Evolutionary conservation across 495 filamentous ascomycete genomes (phyloP).

Genomic region (Pseudomonodictys pantanalensis): DNA sequence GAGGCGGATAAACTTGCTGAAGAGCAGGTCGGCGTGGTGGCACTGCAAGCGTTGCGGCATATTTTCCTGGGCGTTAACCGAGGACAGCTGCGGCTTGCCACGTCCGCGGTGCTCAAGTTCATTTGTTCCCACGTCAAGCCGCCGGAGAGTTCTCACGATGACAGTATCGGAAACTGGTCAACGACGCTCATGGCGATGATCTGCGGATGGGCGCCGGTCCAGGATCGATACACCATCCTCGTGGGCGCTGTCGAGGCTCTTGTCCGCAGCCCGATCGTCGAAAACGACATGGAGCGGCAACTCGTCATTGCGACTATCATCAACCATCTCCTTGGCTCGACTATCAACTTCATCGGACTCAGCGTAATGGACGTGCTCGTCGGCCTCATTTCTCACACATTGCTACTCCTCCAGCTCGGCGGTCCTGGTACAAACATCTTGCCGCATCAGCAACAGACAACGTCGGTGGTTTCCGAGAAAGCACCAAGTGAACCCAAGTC

Average conservation of each 20-base stretch:
- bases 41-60: slow-evolving; percentile 74
- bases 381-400: slow-evolving; percentile 74
- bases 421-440: slow-evolving; percentile 46
- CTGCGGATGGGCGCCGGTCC: slow-evolving; percentile 82
- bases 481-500: not conserved
- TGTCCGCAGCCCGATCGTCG: slow-evolving; percentile 58
- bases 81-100: slow-evolving; percentile 71
- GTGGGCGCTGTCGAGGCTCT: slow-evolving; percentile 74
- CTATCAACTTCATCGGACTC: slow-evolving; percentile 87
- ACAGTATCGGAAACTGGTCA: slow-evolving; percentile 63
- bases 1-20: slow-evolving; percentile 84
- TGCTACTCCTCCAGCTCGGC: slow-evolving; percentile 65
- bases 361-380: slow-evolving; percentile 89
- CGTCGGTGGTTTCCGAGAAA: slow-evolving; percentile 22
- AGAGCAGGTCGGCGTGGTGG: slow-evolving; percentile 77
- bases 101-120: slow-evolving; percentile 66
- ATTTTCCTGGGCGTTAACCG: slow-evolving; percentile 75
- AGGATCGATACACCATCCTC: slow-evolving; percentile 84
- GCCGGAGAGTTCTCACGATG: slow-evolving; percentile 42
- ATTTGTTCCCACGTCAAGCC: slow-evolving; percentile 58
- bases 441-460: slow-evolving; percentile 37
- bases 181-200: slow-evolving; percentile 73
- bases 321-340: slow-evolving; percentile 74
- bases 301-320: slow-evolving; percentile 71
- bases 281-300: slow-evolving; percentile 65